phyloP scores from a whole-genome alignment of 306 rosid genomes.

The Psophocarpus tetragonolobus region DNA sequence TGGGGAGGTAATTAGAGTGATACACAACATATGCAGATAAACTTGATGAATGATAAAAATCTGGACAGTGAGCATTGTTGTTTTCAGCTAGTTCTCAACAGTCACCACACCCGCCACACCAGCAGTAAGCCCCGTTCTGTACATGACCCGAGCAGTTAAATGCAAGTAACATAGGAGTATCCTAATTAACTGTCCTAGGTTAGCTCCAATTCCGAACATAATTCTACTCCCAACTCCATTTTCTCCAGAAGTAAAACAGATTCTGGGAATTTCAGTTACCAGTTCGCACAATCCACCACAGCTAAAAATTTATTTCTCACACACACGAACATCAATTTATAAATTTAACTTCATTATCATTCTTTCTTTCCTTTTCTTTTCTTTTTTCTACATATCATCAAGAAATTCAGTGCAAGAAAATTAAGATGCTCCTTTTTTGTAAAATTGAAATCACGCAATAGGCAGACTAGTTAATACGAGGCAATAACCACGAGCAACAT shows the following conservation, averaged over 20 bases:
- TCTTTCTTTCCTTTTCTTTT: too few species aligned
- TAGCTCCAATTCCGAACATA: background rate
- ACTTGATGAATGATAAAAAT: background rate
- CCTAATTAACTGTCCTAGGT: background rate
- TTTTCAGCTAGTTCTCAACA: background rate
- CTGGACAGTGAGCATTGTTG: background rate
- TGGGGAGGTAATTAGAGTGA: background rate
- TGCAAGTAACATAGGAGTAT: background rate
- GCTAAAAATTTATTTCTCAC: background rate
- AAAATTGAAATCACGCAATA: background rate
- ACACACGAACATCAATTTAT: background rate
- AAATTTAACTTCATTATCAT: background rate
- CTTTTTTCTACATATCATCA: background rate
- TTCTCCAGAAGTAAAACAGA: background rate
- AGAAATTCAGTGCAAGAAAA: background rate
- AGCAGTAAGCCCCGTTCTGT: background rate
- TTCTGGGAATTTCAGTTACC: background rate
- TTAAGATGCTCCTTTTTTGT: background rate
- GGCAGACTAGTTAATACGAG: background rate
- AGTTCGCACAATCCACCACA: background rate
- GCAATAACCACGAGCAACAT: background rate
- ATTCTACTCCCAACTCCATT: background rate
- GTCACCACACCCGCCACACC: background rate
- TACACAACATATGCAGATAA: background rate
- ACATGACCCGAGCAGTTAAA: background rate